Base-by-base conservation (phyloP, 192 early-diverging fungal genomes). In the Coemansia sp. region DNA sequence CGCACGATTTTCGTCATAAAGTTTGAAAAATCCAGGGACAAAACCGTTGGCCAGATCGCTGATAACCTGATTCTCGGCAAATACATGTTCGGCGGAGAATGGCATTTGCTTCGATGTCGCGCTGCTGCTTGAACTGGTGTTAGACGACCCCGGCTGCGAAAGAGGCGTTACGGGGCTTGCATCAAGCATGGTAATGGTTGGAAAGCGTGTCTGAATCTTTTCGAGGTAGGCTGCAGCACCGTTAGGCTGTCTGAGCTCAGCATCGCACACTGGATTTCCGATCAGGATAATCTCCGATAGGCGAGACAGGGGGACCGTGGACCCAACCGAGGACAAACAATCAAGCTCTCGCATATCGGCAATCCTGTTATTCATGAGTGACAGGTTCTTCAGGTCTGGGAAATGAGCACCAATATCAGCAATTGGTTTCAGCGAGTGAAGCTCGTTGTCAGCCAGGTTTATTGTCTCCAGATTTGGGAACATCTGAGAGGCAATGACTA, bases 201-300 rank as follows among this genome's bases (percentile, higher is more conserved):
- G 78, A 46, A 81, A 81, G 41, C 78, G 78, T 70, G 76, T 63
- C 39, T 81, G 78, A 12, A 81, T 67, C 67, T 76, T 75, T 45
- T 76, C 63, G 12, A 81, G 67, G 30, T 81, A 81, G 60, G 41
- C 69, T 15, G 64, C 63, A 12, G 69, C 74, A 45, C 72, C 78
- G 46, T 65, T 62, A n/a, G 74, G 62, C 26, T 38, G 58, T 20
- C 45, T 38, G 11, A 75, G 71, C 49, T 76, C 78, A 11, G 34
- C 36, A 8, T 81, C 71, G 55, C 66, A 56, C 20, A 66, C 63
- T 18, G 78, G 78, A 43, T 81, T 81, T 18, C 78, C 78, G 15
- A 52, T 26, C 18, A 81, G 48, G 26, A 81, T 76, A 15, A 81
- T 74, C 67, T 76, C 70, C 18, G 45, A 56, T 34, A 81, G 43